Evolutionary conservation across 371 early-diverging fungal genomes (phyloP).

Genomic region (Mortierella sp.): DNA sequence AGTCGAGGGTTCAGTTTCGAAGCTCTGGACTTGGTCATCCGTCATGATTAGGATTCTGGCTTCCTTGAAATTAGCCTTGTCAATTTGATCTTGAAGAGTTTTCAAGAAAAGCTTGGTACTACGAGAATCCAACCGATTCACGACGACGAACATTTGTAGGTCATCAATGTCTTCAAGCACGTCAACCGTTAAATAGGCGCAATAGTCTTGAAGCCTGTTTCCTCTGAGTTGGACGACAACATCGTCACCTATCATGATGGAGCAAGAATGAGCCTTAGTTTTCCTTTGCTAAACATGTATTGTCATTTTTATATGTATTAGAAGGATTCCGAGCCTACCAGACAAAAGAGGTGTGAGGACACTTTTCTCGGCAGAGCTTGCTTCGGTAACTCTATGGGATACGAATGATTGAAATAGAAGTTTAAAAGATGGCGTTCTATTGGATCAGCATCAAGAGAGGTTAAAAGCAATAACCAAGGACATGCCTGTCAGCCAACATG

Average conservation of each 20-base stretch:
- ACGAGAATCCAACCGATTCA: conserved; percentile 23
- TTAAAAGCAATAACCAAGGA: background rate
- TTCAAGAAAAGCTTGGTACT: conserved; percentile 22
- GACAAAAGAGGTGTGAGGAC: conserved; percentile 16
- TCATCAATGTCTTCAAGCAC: conserved; percentile 18
- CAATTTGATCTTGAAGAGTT: conserved; percentile 14
- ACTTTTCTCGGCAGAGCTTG: conserved; percentile 23
- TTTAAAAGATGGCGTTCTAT: too few species aligned
- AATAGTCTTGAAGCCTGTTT: conserved; percentile 10
- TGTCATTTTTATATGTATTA: background rate
- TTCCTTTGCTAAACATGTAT: too few species aligned
- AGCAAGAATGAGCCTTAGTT: background rate
- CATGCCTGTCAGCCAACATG: conserved; percentile 25
- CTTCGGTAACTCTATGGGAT: background rate
- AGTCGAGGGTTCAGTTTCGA: background rate
- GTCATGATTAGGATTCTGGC: conserved; percentile 8
- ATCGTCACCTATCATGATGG: conserved; percentile 23
- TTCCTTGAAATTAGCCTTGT: background rate
- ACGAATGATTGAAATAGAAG: background rate
- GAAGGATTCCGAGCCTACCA: conserved; percentile 13
- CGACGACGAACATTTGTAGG: conserved; percentile 15
- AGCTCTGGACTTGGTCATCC: conserved; percentile 6
- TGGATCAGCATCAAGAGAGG: background rate
- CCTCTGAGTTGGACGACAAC: conserved; percentile 35
- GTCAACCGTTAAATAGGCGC: conserved; percentile 24